Percentiles rank a stretch among this genome's conserved stretches.
These are phyloP conservation scores for Calendula officinalis DNA, from an alignment of 129 eudicot genomes.

Conservation along the genomic window DNA sequence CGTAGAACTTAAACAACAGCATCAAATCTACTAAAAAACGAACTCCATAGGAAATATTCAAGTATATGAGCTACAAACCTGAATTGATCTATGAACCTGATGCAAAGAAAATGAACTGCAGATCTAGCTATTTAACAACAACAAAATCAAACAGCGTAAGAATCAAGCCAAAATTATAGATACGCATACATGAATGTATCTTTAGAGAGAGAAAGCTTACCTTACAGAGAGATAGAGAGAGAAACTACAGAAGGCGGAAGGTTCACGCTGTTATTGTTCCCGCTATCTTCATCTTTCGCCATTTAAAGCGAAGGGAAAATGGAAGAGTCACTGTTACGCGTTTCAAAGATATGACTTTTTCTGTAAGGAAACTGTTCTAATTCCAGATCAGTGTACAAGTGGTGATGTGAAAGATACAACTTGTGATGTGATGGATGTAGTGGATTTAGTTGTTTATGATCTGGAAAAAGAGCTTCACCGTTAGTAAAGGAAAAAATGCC, in stretches of 20 bases:
- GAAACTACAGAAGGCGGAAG: conserved; percentile 29
- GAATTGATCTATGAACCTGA: conserved; percentile 23
- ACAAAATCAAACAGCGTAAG: conserved; percentile 25
- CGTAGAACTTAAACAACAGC: neutral
- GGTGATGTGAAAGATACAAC: neutral
- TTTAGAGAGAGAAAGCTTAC: conserved; percentile 30
- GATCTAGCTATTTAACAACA: conserved; percentile 37
- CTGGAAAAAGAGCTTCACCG: conserved; percentile 11
- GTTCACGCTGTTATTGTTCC: conserved; percentile 33
- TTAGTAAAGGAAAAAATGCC: neutral
- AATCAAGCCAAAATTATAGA: conserved; percentile 26
- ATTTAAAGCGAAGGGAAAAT: conserved; percentile 32
- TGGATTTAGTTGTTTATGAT: conserved; percentile 11
- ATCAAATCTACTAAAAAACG: conserved; percentile 3
- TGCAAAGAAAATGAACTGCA: conserved; percentile 16
- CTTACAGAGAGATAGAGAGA: conserved; percentile 26
- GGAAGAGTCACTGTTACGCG: conserved; percentile 29
- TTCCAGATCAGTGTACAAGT: conserved; percentile 20
- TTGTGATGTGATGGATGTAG: neutral
- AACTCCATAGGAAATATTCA: conserved; percentile 6
- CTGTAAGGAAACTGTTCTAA: neutral
- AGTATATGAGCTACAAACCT: conserved; percentile 17
- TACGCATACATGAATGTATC: conserved; percentile 17
- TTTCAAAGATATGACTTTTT: conserved; percentile 20
- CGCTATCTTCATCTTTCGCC: conserved; percentile 37